Base-by-base conservation (phyloP, 352 stramenopile genomes). In the Phytopythium vexans region DNA sequence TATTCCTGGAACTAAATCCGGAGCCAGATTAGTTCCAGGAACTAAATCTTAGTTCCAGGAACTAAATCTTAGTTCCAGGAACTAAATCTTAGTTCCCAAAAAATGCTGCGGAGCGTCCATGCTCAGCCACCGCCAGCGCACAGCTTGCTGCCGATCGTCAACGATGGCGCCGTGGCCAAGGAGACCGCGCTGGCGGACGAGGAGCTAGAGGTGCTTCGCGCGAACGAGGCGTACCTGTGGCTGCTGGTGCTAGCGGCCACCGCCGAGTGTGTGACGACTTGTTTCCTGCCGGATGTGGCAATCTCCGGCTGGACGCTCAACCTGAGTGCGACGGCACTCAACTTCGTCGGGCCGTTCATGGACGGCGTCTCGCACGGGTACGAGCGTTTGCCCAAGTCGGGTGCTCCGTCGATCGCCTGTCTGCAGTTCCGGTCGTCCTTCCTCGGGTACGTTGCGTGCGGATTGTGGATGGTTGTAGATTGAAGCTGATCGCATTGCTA, bases 181-280 rank as follows among this genome's bases (percentile, higher is more conserved):
- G 21, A 21, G 34, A 38, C 52, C n/a, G 34, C 39, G 27, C 31
- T 57, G 45, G 44, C 43, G 40, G 61, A 56, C 36, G 57, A 68
- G 11, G 54, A 66, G 15, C 58, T 61, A 11, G 69, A 78, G 27
- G 55, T 68, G 42, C 45, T 42, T 39, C 70, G 72, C 35, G 73
- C 63, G 33, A 77, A 88, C 36, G 59, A 75, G 33, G 62, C 70
- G 46, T 86, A 87, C 35, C 65, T 89, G 56, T 93, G 82, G 82
- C 56, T 86, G 48, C 60, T 92, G 48, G 58, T 89, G 38, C 66
- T 92, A 39, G 74, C 82, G 7, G 68, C 82, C 5, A 56, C 83
- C 7, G 82, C 82, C 15, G 85, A 94, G 56, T 92, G 82, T 54
- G 60, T 90, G 39, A 91, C 83, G 41, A 90, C 85, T 52, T 93